A percentile compares a stretch with the other conserved stretches of the same genome.
Evolutionary conservation across 2,329 filamentous ascomycete species (phyloP).

Genomic region (Talaromyces sp.): DNA sequence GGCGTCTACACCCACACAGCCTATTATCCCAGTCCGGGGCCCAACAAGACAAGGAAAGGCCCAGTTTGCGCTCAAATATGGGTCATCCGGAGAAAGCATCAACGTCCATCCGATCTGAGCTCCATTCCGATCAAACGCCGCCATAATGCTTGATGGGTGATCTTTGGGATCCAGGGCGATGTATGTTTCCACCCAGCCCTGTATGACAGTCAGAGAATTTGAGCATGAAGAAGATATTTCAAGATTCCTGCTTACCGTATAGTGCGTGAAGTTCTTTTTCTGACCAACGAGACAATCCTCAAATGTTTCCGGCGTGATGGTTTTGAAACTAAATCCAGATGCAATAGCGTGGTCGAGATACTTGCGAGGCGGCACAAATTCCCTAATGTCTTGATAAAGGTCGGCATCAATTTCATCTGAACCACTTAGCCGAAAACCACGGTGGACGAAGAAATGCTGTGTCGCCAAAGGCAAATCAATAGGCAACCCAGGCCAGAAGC

Average conservation of each 20-base stretch:
- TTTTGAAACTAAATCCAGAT: constrained; percentile 29
- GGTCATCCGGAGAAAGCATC: constrained; percentile 33
- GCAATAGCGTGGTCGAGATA: constrained; percentile 31
- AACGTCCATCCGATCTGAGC: constrained; percentile 42
- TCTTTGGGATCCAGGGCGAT: constrained; percentile 26
- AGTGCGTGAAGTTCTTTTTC: constrained; percentile 32
- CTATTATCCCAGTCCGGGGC: constrained; percentile 39
- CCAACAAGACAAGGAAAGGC: constrained; percentile 36
- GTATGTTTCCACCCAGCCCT: constrained; percentile 40
- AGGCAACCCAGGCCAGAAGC: constrained; percentile 44
- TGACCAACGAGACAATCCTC: constrained; percentile 36
- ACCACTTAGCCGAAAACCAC: constrained; percentile 30
- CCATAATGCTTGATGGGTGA: constrained; percentile 38
- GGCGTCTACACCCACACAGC: constrained; percentile 39
- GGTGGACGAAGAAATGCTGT: constrained; percentile 37
- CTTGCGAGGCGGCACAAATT: constrained; percentile 28
- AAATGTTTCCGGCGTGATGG: constrained; percentile 30
- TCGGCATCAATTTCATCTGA: constrained; percentile 28
- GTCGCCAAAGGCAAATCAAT: constrained; percentile 27
- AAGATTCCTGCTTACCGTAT: constrained; percentile 21
- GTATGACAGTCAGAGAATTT: not conserved
- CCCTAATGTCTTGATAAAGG: constrained; percentile 33
- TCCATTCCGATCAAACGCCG: constrained; percentile 31
- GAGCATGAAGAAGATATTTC: not conserved
- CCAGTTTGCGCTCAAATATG: constrained; percentile 28